Percentiles rank a stretch among this genome's conserved stretches.
Conservation (phyloP, 2,329 filamentous ascomycete species). For the Clonostachys rosea region DNA sequence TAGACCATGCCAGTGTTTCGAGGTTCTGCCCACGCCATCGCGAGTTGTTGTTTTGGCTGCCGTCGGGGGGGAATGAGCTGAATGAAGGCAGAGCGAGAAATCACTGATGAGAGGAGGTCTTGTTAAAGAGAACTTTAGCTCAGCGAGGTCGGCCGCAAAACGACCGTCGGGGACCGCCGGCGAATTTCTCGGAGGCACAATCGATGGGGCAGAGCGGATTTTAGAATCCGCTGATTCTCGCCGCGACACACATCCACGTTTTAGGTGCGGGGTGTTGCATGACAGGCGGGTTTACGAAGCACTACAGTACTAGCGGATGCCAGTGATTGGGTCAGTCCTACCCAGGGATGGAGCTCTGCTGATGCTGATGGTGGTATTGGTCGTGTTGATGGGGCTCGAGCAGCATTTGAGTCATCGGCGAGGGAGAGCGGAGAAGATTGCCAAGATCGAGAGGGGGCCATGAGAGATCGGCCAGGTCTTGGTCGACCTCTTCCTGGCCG, state of each 20-base stretch:
- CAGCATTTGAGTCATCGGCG: slow-evolving; percentile 1
- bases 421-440: neutral
- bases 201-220: neutral
- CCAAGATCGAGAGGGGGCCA: slow-evolving; percentile 5
- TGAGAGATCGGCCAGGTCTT: neutral
- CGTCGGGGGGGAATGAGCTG: too few relatives aligned
- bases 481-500: neutral
- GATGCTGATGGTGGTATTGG: neutral
- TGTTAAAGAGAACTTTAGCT: too few relatives aligned
- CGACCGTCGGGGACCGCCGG: neutral
- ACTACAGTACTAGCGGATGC: too few relatives aligned
- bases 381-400: neutral
- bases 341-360: too few relatives aligned
- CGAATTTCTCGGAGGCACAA: neutral
- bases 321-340: too few relatives aligned
- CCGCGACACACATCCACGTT: too few relatives aligned
- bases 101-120: too few relatives aligned
- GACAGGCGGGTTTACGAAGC: too few relatives aligned
- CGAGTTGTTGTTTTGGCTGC: neutral
- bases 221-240: neutral
- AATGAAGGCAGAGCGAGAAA: too few relatives aligned
- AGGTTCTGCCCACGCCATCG: slow-evolving; percentile 36
- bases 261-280: too few relatives aligned
- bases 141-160: too few relatives aligned
- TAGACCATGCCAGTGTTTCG: slow-evolving; percentile 38